phyloP scores from a whole-genome alignment of 108 stramenopile genomes.

The Fragilariopsis cylindrus region DNA sequence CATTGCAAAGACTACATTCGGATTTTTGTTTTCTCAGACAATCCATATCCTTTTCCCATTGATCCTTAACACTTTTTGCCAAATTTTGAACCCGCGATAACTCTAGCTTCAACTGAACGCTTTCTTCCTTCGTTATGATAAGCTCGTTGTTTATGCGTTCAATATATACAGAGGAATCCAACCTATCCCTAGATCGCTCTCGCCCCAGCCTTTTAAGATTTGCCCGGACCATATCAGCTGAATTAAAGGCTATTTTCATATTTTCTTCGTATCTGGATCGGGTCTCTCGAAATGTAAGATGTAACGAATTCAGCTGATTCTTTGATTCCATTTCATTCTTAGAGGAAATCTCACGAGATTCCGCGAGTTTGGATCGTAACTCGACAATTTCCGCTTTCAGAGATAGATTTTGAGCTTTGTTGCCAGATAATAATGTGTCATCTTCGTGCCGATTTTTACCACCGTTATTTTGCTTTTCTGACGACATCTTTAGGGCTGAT shows the following conservation, averaged over 20 bases:
- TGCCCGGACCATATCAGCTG: conserved; percentile 20
- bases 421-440: neutral
- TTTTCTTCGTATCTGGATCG: conserved; percentile 10
- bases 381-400: conserved; percentile 35
- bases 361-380: conserved; percentile 25
- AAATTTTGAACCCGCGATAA: neutral
- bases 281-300: neutral
- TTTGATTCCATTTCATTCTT: conserved; percentile 4
- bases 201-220: conserved; percentile 21
- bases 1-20: neutral
- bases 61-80: conserved; percentile 1
- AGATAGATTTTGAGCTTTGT: conserved; percentile 12
- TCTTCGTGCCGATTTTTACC: neutral
- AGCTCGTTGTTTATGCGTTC: conserved; percentile 26
- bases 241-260: conserved; percentile 20
- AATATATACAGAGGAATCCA: conserved; percentile 9
- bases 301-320: neutral
- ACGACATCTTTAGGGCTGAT: conserved; percentile 16
- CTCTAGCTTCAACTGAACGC: conserved; percentile 10
- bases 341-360: conserved; percentile 24
- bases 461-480: neutral
- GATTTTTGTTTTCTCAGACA: neutral
- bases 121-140: conserved; percentile 16
- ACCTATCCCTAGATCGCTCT: conserved; percentile 16
- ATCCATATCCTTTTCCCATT: neutral